Evolutionary conservation across 306 rosid species (phyloP).

Genomic region (Myrica gale): DNA sequence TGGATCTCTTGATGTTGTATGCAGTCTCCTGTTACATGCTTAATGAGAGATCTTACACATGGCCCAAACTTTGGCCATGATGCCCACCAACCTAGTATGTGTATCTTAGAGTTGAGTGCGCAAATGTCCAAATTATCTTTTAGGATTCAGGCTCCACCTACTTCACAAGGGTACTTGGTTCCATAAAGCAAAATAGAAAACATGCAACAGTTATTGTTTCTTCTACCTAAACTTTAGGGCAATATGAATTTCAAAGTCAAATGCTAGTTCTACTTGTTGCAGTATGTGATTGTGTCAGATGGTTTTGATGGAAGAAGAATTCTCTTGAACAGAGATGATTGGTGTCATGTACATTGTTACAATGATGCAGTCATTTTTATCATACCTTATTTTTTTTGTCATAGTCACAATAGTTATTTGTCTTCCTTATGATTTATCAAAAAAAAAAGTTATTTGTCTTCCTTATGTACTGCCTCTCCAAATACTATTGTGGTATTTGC

Average conservation of each 20-base stretch:
- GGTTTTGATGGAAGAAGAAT: neutral
- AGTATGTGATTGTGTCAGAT: neutral
- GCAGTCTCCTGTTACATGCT: neutral
- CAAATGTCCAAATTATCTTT: neutral
- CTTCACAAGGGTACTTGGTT: conserved; percentile 6
- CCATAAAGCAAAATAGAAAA: conserved; percentile 1
- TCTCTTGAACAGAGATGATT: neutral
- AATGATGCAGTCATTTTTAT: neutral
- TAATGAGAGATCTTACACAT: neutral
- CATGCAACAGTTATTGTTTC: neutral
- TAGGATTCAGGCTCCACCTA: neutral
- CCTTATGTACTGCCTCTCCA: conserved; percentile 8
- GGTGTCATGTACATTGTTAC: neutral
- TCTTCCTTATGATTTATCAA: conserved; percentile 16
- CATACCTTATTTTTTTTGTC: neutral
- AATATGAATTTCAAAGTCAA: neutral
- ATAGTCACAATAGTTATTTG: neutral
- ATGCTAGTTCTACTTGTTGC: neutral
- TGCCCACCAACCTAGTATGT: neutral
- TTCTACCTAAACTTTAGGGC: neutral
- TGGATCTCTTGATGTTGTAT: neutral
- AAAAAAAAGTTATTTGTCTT: conserved; percentile 1
- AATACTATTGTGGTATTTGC: conserved; percentile 29
- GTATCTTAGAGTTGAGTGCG: neutral
- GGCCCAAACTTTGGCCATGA: neutral